phyloP scores from a whole-genome alignment of 306 rosid species.

The Arachis stenosperma region DNA sequence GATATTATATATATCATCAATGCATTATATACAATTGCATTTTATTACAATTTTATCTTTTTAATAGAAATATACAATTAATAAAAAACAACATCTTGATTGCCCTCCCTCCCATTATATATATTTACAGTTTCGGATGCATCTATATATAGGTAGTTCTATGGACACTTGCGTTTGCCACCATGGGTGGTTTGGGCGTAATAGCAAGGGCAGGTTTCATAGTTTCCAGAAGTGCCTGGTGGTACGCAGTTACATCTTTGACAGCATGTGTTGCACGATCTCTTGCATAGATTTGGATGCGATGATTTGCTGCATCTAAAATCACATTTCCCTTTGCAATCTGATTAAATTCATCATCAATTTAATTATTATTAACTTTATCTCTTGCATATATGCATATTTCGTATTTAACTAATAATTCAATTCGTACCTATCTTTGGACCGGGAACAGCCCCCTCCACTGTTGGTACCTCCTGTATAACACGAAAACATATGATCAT shows the following conservation, averaged over 20 bases:
- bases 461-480: no score
- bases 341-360: constrained; percentile 33
- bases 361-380: no score
- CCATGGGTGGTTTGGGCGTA: constrained; percentile 66
- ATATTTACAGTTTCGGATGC: not conserved
- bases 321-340: constrained; percentile 53
- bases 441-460: no score
- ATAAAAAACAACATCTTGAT: no score
- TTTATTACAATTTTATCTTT: no score
- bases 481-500: no score
- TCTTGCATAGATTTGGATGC: constrained; percentile 54
- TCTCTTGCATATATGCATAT: no score
- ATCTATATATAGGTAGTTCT: not conserved
- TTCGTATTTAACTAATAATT: not conserved
- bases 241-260: constrained; percentile 70
- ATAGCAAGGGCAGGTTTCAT: constrained; percentile 70
- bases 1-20: no score
- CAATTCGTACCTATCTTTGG: constrained; percentile 26
- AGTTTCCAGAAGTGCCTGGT: constrained; percentile 71
- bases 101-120: no score
- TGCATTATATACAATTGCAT: no score
- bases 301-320: constrained; percentile 61
- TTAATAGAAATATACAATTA: no score
- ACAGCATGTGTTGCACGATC: constrained; percentile 80
- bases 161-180: constrained; percentile 78